Conservation (phyloP, 169 alveolate genomes). For the Eimeria acervulina region DNA sequence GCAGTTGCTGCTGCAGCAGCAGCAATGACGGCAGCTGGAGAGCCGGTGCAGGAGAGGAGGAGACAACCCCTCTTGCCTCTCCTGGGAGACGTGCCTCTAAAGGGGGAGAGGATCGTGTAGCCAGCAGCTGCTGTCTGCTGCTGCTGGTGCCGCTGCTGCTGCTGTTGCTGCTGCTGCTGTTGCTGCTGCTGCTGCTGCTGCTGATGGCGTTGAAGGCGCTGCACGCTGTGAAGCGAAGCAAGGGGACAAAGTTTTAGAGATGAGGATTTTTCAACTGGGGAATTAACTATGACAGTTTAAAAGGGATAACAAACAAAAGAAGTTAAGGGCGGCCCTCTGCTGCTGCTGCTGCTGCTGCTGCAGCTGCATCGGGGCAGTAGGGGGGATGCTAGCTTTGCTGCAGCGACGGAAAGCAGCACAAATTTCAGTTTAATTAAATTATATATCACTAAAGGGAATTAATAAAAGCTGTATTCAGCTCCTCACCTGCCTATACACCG, state of each 20-base stretch:
- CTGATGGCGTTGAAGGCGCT: background rate
- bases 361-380: no score
- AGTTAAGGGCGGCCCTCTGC: background rate
- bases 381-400: no score
- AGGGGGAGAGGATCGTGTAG: background rate
- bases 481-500: no score
- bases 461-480: no score
- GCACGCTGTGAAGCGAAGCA: background rate
- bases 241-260: background rate
- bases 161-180: background rate
- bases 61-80: background rate
- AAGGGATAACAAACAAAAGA: background rate
- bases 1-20: background rate
- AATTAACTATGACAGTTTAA: no score
- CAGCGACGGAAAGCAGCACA: no score
- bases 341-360: no score
- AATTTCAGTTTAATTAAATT: no score
- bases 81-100: background rate
- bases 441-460: no score
- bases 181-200: background rate
- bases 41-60: conserved; percentile 3
- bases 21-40: no score
- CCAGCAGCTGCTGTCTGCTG: background rate
- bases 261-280: no score
- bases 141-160: background rate